A percentile compares a stretch with the other conserved stretches of the same genome.
Evolutionary conservation across 2,329 filamentous ascomycete species (phyloP).

Genomic region (Aspergillus puulaauensis): DNA sequence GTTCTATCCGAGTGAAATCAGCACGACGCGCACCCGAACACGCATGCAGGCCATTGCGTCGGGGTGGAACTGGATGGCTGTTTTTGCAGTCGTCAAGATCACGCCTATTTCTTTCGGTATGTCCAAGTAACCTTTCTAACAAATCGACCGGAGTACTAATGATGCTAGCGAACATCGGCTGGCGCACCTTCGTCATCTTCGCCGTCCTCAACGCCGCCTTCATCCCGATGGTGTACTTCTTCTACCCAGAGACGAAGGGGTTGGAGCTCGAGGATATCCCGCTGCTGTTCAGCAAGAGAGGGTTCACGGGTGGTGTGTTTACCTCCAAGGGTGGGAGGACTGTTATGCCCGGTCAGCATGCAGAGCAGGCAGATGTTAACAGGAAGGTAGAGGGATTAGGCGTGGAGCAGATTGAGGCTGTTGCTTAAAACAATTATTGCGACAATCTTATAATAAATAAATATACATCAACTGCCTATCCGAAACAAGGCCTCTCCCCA

Average conservation of each 20-base stretch:
- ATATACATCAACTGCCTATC: neutral
- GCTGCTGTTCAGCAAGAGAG: slow-evolving; percentile 18
- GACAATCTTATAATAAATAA: neutral
- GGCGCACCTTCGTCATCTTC: slow-evolving; percentile 32
- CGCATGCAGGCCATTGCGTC: slow-evolving; percentile 43
- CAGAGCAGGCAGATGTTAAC: slow-evolving; percentile 14
- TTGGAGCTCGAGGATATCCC: slow-evolving; percentile 63
- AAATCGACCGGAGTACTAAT: slow-evolving; percentile 14
- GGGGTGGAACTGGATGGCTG: slow-evolving; percentile 37
- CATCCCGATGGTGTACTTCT: slow-evolving; percentile 60
- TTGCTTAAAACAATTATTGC: neutral
- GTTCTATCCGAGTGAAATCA: slow-evolving; percentile 46
- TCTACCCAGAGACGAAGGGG: slow-evolving; percentile 65
- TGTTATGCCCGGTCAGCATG: slow-evolving; percentile 21
- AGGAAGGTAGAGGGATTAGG: slow-evolving; percentile 16
- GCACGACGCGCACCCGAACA: slow-evolving; percentile 42
- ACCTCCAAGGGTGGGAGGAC: slow-evolving; percentile 20
- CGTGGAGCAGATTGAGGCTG: neutral
- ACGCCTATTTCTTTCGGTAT: slow-evolving; percentile 24
- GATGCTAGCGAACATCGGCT: slow-evolving; percentile 31
- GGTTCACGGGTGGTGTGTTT: slow-evolving; percentile 20
- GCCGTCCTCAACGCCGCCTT: slow-evolving; percentile 22
- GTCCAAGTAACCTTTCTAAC: neutral
- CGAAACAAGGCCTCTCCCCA: slow-evolving; percentile 17
- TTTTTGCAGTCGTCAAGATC: slow-evolving; percentile 33